phyloP scores from a whole-genome alignment of 1,284 basidiomycete species.

The Rhodofomes roseus region DNA sequence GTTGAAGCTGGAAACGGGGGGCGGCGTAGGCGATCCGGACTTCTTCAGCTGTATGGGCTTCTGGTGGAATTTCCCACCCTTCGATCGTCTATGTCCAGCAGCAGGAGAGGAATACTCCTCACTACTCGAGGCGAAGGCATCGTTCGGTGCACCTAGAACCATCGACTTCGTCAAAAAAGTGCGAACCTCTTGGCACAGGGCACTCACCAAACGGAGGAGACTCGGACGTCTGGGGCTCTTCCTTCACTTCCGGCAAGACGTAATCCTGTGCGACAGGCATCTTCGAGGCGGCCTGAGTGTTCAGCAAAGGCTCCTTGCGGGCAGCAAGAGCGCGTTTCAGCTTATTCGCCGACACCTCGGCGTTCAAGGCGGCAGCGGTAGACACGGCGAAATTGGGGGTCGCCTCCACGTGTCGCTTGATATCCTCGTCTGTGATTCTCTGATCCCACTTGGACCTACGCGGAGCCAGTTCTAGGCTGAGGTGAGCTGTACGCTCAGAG shows the following conservation, averaged over 20 bases:
- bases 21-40: constrained; percentile 21
- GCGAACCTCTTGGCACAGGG: not conserved
- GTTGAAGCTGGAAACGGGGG: constrained; percentile 42
- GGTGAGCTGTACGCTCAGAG: constrained; percentile 48
- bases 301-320: constrained; percentile 62
- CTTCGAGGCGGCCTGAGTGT: constrained; percentile 44
- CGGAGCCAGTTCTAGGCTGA: constrained; percentile 38
- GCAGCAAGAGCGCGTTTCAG: constrained; percentile 65
- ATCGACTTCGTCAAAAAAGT: not conserved
- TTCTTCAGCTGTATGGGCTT: constrained; percentile 41
- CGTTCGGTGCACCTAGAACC: not conserved
- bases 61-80: constrained; percentile 34
- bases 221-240: not conserved
- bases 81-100: not conserved
- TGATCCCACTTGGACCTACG: constrained; percentile 31
- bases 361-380: constrained; percentile 74
- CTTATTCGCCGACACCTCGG: constrained; percentile 66
- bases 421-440: constrained; percentile 33
- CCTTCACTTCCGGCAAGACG: constrained; percentile 34
- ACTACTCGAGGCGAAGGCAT: constrained; percentile 1
- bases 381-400: constrained; percentile 62
- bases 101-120: not conserved
- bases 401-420: constrained; percentile 32
- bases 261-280: not conserved
- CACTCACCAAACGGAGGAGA: not conserved